phyloP scores from a whole-genome alignment of 1,139 yeast genomes.

The Geotrichum phurueaensis region DNA sequence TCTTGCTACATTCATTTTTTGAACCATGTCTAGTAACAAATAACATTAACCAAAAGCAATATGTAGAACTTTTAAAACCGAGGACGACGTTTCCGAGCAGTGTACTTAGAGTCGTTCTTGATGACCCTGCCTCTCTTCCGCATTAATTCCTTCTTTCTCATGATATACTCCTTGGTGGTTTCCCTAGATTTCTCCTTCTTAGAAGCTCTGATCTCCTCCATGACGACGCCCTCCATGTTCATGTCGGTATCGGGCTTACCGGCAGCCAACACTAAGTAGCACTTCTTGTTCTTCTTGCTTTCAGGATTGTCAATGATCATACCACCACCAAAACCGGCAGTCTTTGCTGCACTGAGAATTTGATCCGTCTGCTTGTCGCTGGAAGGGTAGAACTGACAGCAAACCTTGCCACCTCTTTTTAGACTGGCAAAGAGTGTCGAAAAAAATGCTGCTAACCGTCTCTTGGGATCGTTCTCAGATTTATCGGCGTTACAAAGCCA shows the following conservation, averaged over 20 bases:
- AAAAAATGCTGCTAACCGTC: conserved; percentile 74
- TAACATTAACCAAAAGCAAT: neutral
- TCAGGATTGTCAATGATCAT: conserved; percentile 90
- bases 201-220: conserved; percentile 53
- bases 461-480: conserved; percentile 76
- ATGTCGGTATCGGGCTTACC: conserved; percentile 63
- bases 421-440: conserved; percentile 80
- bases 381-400: conserved; percentile 93
- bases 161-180: conserved; percentile 70
- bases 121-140: conserved; percentile 84
- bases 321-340: conserved; percentile 96
- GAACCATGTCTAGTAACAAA: neutral
- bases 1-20: neutral
- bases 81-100: conserved; percentile 89
- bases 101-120: conserved; percentile 84
- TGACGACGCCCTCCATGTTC: conserved; percentile 71
- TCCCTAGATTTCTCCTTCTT: conserved; percentile 50
- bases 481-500: conserved; percentile 98
- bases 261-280: conserved; percentile 83
- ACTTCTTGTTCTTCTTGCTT: conserved; percentile 82
- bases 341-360: conserved; percentile 78
- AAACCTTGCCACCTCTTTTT: conserved; percentile 92
- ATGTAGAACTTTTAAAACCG: conserved; percentile 46
- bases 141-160: conserved; percentile 90
- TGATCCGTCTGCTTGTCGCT: conserved; percentile 78